Evolutionary conservation across 2,329 filamentous ascomycete genomes (phyloP).

Genomic region (Juglanconis sp.): DNA sequence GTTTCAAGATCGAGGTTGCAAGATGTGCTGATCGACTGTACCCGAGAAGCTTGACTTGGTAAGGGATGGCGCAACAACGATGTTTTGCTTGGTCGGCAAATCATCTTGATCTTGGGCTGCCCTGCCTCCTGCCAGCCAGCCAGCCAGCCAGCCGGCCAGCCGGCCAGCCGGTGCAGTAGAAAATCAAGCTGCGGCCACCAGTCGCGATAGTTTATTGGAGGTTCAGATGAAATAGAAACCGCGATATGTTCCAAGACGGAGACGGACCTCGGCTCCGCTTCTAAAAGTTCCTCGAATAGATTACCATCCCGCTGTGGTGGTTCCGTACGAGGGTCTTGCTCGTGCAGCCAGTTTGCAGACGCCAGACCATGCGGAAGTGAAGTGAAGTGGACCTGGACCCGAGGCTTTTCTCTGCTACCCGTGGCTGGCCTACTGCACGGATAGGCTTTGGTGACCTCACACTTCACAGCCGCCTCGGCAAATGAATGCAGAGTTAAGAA

Average conservation of each 20-base stretch:
- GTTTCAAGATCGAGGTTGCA: constrained; percentile 6
- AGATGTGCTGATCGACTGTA: constrained; percentile 10
- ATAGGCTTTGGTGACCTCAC: no score
- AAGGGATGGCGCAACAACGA: not conserved
- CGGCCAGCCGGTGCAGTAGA: not conserved
- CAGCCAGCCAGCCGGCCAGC: not conserved
- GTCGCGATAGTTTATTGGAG: not conserved
- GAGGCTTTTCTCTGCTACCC: no score
- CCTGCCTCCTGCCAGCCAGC: not conserved
- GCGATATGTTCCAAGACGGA: not conserved
- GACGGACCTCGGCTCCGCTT: not conserved
- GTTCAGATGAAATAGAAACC: constrained; percentile 15
- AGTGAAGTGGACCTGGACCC: no score
- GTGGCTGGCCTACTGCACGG: no score
- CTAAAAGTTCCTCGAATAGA: not conserved
- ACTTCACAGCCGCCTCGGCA: no score
- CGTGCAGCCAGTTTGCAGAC: no score
- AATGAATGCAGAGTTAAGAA: not conserved
- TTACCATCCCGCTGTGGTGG: no score
- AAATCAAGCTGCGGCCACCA: not conserved
- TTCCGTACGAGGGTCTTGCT: no score
- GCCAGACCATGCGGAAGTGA: no score
- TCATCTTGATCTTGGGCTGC: not conserved
- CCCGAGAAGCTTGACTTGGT: constrained; percentile 1
- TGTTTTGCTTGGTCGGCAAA: not conserved